These are phyloP conservation scores for Sphagnum magellanicum DNA, from an alignment of 228 moss, liverwort and hornwort genomes.

Conservation along the genomic window DNA sequence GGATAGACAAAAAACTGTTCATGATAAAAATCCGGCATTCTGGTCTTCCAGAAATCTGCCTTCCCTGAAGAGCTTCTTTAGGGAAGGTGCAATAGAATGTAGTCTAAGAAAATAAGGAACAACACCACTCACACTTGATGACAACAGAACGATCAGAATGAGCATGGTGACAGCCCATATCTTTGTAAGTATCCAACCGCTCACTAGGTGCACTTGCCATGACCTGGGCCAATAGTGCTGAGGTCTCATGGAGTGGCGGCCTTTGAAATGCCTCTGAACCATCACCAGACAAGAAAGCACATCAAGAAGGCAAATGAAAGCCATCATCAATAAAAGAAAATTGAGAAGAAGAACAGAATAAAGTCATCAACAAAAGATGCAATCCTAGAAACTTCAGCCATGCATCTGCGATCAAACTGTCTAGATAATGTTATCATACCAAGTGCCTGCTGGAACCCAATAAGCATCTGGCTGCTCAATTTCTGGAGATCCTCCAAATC, in stretches of 20 bases:
- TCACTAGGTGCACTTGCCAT: conserved; percentile 28
- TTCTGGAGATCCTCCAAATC: background rate
- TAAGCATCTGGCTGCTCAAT: background rate
- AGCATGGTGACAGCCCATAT: conserved; percentile 38
- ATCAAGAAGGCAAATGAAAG: no score
- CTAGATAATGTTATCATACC: background rate
- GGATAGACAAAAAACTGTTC: no score
- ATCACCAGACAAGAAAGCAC: no score
- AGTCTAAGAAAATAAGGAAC: no score
- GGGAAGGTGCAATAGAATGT: no score
- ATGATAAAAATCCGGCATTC: no score
- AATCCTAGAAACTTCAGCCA: background rate
- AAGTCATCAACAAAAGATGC: background rate
- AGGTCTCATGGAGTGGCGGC: conserved; percentile 19
- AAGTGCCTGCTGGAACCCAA: background rate
- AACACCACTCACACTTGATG: conserved; percentile 37
- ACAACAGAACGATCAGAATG: conserved; percentile 35
- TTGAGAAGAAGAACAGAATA: background rate
- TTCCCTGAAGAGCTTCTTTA: no score
- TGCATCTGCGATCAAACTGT: no score
- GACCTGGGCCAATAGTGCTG: conserved; percentile 23
- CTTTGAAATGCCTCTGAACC: conserved; percentile 18
- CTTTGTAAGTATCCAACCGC: conserved; percentile 34
- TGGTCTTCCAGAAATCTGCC: no score
- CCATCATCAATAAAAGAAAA: background rate